Percentiles rank a stretch among this genome's conserved stretches.
Evolutionary conservation across 2,329 filamentous ascomycete genomes (phyloP).

Genomic region (Paramyrothecium roridum): DNA sequence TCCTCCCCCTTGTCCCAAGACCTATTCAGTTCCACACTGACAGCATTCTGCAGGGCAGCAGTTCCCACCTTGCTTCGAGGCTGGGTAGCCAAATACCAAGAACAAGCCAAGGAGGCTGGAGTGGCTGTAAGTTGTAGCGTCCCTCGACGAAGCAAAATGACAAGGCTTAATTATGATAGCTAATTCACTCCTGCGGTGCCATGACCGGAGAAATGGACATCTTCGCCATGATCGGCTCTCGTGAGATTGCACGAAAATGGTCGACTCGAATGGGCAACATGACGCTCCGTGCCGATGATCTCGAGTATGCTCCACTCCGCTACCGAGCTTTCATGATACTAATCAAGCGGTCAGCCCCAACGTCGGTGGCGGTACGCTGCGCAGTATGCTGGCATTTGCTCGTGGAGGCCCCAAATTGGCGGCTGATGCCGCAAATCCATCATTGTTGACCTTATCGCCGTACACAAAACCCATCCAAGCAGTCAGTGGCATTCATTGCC

Average conservation of each 20-base stretch:
- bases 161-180: not conserved
- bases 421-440: not conserved
- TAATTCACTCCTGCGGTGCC: slow-evolving; percentile 3
- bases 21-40: not conserved
- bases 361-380: not conserved
- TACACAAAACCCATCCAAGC: not conserved
- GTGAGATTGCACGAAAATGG: not conserved
- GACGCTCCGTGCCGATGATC: not conserved
- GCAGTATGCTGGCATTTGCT: not conserved
- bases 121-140: not conserved
- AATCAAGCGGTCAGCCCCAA: not conserved
- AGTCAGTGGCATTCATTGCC: slow-evolving; percentile 2
- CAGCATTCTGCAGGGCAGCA: not conserved
- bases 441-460: not conserved
- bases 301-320: not conserved
- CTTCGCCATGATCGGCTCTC: not conserved
- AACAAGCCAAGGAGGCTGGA: not conserved
- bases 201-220: slow-evolving; percentile 2
- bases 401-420: not conserved
- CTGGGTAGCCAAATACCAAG: not conserved
- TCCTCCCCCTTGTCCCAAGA: not conserved
- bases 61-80: not conserved
- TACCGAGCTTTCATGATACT: not conserved
- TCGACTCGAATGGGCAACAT: not conserved
- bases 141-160: no score